phyloP scores from a whole-genome alignment of 2,329 filamentous ascomycete species.

The Hymenoscyphus fraxineus region DNA sequence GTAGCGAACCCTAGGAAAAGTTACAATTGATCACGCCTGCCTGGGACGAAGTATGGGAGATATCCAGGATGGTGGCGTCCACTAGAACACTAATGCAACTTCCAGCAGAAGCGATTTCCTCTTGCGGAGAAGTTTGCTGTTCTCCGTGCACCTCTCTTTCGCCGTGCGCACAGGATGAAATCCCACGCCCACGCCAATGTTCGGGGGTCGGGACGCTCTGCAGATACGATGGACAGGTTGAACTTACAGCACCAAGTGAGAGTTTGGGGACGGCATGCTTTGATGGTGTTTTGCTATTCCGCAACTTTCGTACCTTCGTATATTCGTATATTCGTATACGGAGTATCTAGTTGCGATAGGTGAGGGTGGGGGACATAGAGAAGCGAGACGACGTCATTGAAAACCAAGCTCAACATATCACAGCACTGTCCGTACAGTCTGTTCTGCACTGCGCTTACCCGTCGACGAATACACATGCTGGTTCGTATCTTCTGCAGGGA shows the following conservation, averaged over 20 bases:
- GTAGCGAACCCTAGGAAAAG: no score
- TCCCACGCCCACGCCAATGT: no score
- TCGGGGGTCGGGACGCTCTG: no score
- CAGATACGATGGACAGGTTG: no score
- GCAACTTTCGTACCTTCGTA: no score
- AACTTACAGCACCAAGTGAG: no score
- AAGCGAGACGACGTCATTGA: neutral
- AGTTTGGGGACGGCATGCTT: neutral
- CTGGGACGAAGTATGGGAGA: no score
- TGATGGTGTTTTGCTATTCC: neutral
- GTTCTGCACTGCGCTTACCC: no score
- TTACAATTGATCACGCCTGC: no score
- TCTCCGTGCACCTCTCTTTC: neutral
- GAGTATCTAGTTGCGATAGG: neutral
- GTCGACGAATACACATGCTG: no score
- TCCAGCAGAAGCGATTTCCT: neutral
- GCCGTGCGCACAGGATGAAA: neutral
- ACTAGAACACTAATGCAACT: conserved; percentile 1
- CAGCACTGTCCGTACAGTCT: no score
- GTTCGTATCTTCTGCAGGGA: no score
- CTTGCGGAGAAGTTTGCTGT: neutral
- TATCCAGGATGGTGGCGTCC: neutral
- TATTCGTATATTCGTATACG: neutral
- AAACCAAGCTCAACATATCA: neutral
- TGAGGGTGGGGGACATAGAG: neutral